Evolutionary conservation across 805 yeast genomes (phyloP), one percentile per base, ranked within the genome.

Genomic region (Isabelozyma gotoi): DNA sequence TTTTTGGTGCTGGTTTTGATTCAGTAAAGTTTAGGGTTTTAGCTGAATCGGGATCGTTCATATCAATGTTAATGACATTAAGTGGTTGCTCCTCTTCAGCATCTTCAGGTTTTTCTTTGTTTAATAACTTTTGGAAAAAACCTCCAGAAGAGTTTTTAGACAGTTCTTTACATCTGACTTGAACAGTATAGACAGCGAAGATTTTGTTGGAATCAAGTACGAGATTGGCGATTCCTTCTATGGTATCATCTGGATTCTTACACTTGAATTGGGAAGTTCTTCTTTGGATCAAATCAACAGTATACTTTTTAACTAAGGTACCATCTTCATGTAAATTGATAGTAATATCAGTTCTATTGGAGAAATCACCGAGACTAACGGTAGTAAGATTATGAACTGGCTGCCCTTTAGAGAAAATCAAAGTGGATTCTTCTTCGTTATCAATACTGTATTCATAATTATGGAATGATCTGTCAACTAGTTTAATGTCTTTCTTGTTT

Each of bases 401-500:
- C 0, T 80, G 54, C 0, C 85, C 84, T 32, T 53, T 64, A 7
- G 74, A 67, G 57, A 83, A 84, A 1, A 82, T 64, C 11, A 55
- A 39, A 3, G 32, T 38, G 33, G 48, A 50, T 1, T 53, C 55
- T 5, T 53, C 57, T 2, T 54, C 52, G 2, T 57, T 68, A 20
- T 62, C 55, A 24, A 58, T 58, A 15, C 41, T 55, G 7, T 78
- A 51, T 27, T 72, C 73, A 56, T 74, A 85, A 42, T 74, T 73
- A 49, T 68, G 75, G 34, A 76, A 56, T 0, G 82, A 62, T 43
- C 76, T 76, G 43, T 88, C 95, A 24, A 76, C 56, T 3, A 88
- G 72, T 18, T 71, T 65, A 39, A 88, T 74, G 35, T 80, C 81
- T 5, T 49, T 80, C 5, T 86, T 74, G 51, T 82, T 80, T 62